Percentiles rank a stretch among this genome's conserved stretches.
phyloP scores from a whole-genome alignment of 2,329 filamentous ascomycete genomes.

The Trichoderma asperellum region DNA sequence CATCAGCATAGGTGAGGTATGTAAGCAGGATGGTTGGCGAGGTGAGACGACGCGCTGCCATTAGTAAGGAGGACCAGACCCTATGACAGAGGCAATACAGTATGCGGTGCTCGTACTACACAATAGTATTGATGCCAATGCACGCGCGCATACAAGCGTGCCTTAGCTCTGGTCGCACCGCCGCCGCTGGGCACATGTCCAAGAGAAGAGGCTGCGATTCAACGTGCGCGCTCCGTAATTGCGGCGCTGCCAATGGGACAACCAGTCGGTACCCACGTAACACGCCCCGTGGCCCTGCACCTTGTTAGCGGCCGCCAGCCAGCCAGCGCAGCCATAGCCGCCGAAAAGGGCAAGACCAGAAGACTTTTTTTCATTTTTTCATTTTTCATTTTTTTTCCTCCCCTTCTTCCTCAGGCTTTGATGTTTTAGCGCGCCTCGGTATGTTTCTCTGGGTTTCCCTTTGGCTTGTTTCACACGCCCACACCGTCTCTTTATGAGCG shows the following conservation, averaged over 20 bases:
- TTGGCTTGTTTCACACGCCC: slow-evolving; percentile 16
- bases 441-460: not conserved
- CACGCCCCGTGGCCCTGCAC: slow-evolving; percentile 10
- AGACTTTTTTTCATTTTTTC: slow-evolving; percentile 6
- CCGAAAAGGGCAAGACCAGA: slow-evolving; percentile 28
- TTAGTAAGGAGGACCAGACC: not conserved
- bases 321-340: slow-evolving; percentile 27
- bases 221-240: not conserved
- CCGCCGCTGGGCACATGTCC: slow-evolving; percentile 15
- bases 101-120: not conserved
- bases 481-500: slow-evolving; percentile 10
- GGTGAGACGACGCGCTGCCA: slow-evolving; percentile 9
- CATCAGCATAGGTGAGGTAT: slow-evolving; percentile 1
- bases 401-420: not conserved
- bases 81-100: not conserved
- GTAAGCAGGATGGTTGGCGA: slow-evolving; percentile 7
- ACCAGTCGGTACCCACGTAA: not conserved
- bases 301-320: slow-evolving; percentile 24
- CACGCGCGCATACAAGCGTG: slow-evolving; percentile 2
- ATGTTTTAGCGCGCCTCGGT: slow-evolving; percentile 18
- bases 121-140: not conserved
- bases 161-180: slow-evolving; percentile 1
- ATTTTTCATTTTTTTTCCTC: slow-evolving; percentile 2
- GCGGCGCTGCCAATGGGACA: not conserved
- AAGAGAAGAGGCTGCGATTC: too few relatives aligned